A percentile compares a stretch with the other conserved stretches of the same genome.
phyloP scores from a whole-genome alignment of 2,329 filamentous ascomycete species.

The Ilyonectria mors-panacis region DNA sequence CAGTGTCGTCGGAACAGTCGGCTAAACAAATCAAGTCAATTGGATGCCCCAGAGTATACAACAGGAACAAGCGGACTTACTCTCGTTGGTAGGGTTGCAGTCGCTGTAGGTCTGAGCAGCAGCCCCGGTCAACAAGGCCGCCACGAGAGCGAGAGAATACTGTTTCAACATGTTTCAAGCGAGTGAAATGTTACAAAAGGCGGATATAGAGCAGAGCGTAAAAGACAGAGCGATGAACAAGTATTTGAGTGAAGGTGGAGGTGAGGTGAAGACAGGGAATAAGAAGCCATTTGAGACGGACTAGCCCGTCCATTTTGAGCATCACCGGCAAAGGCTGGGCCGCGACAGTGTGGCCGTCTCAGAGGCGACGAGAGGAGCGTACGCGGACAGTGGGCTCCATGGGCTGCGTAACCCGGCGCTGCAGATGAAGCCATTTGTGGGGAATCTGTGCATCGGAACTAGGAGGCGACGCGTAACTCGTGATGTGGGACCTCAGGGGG shows the following conservation, averaged over 20 bases:
- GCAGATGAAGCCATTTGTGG: slow-evolving; percentile 32
- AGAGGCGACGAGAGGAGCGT: not conserved
- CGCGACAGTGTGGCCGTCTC: not conserved
- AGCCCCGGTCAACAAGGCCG: slow-evolving; percentile 25
- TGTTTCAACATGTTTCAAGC: slow-evolving; percentile 25
- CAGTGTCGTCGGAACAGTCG: slow-evolving; percentile 27
- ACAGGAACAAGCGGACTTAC: slow-evolving; percentile 24
- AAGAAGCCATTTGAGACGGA: not conserved
- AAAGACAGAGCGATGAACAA: not conserved
- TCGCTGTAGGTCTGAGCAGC: slow-evolving; percentile 24
- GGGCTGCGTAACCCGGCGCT: slow-evolving; percentile 24
- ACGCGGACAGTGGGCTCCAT: slow-evolving; percentile 18
- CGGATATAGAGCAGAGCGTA: not conserved
- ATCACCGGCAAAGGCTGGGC: not conserved
- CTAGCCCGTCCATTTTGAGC: not conserved
- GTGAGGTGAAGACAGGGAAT: not conserved
- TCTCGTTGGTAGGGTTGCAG: slow-evolving; percentile 43
- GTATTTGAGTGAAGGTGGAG: not conserved
- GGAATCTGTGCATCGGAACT: slow-evolving; percentile 5
- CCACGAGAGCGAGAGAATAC: slow-evolving; percentile 19
- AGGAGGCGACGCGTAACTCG: slow-evolving; percentile 7
- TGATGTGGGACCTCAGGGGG: slow-evolving; percentile 7
- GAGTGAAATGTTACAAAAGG: not conserved
- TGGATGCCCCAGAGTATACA: not conserved
- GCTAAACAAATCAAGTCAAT: slow-evolving; percentile 29